Evolutionary conservation across 176 grass and related monocot genomes (phyloP).

Genomic region (Hordeum vulgare): MorexV3_pseudomolecules_assembly NC_058518.1:39423921-39424420

Average conservation of each 20-base stretch:
- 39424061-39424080: slow-evolving; percentile 47
- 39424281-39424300: too few species aligned
- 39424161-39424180: slow-evolving; percentile 57
- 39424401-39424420: background rate
- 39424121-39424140: slow-evolving; percentile 73
- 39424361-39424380: too few species aligned
- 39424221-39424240: slow-evolving; percentile 61
- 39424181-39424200: slow-evolving; percentile 65
- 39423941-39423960: too few species aligned
- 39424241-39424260: background rate
- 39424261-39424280: slow-evolving; percentile 31
- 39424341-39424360: background rate
- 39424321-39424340: slow-evolving; percentile 62
- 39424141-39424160: slow-evolving; percentile 51
- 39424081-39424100: slow-evolving; percentile 45
- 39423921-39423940: too few species aligned
- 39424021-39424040: slow-evolving; percentile 25
- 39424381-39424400: background rate
- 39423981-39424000: too few species aligned
- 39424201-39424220: slow-evolving; percentile 29
- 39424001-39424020: slow-evolving; percentile 52
- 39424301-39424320: slow-evolving; percentile 16
- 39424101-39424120: too few species aligned
- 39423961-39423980: too few species aligned
- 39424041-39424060: slow-evolving; percentile 35